Evolutionary conservation across 306 rosid genomes (phyloP).

Genomic region (Gillenia trifoliata): DNA sequence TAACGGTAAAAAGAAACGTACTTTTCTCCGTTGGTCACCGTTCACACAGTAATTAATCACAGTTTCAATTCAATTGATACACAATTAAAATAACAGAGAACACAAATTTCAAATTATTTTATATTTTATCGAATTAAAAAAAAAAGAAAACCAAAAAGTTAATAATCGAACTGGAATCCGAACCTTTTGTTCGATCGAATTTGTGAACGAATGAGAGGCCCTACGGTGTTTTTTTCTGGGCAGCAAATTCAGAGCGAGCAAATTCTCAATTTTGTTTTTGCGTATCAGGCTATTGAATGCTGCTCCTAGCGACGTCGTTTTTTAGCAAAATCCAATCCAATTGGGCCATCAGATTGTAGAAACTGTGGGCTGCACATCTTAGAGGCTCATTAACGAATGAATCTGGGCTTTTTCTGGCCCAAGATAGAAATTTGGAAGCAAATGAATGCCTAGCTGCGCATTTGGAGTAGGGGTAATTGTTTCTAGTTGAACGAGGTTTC

Average conservation of each 20-base stretch:
- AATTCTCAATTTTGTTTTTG: not conserved
- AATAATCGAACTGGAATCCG: not conserved
- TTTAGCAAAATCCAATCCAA: not conserved
- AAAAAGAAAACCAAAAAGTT: not conserved
- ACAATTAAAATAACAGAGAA: not conserved
- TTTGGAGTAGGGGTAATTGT: no score
- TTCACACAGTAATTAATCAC: not conserved
- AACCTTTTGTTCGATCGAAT: conserved; percentile 7
- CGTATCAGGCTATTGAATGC: not conserved
- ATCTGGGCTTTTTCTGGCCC: not conserved
- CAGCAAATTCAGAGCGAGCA: not conserved
- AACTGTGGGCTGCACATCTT: not conserved
- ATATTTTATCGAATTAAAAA: not conserved
- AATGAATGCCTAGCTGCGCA: no score
- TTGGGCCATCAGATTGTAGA: not conserved
- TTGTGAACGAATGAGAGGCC: not conserved
- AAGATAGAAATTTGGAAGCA: not conserved
- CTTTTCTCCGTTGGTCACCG: not conserved
- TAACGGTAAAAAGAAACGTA: not conserved
- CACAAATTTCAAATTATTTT: not conserved
- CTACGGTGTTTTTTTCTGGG: not conserved
- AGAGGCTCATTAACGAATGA: not conserved
- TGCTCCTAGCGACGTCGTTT: not conserved
- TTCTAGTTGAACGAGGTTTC: no score
- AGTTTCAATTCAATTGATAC: no score